Conservation (phyloP, 139 green algal genomes). For the Chlamydomonas sp. region DNA sequence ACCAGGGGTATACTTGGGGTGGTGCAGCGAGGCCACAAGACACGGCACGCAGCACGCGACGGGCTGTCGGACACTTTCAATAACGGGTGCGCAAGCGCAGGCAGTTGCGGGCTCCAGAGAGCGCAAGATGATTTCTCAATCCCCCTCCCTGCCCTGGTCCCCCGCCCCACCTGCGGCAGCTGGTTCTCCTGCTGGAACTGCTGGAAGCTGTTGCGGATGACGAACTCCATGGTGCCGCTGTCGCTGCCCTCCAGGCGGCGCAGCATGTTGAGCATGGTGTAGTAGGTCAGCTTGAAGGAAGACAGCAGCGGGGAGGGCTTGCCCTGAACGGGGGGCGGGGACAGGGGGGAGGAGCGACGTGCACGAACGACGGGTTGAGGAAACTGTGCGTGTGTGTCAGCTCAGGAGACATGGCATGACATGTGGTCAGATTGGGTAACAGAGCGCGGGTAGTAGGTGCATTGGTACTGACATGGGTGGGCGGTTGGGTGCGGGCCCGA, state of each 20-base stretch:
- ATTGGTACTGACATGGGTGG: too few species aligned
- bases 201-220: constrained; percentile 92
- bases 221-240: constrained; percentile 81
- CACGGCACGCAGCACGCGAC: too few species aligned
- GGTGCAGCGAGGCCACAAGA: not conserved
- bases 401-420: too few species aligned
- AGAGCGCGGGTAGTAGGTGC: too few species aligned
- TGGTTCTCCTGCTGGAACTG: constrained; percentile 92
- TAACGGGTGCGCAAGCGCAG: too few species aligned
- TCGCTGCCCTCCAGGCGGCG: constrained; percentile 79
- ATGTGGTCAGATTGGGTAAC: not conserved
- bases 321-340: constrained; percentile 44
- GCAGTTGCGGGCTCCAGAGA: too few species aligned
- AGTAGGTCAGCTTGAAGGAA: constrained; percentile 63
- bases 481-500: too few species aligned
- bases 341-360: not conserved
- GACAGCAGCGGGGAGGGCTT: constrained; percentile 63
- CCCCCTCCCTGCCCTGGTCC: not conserved
- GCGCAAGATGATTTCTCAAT: not conserved
- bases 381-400: not conserved
- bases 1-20: not conserved
- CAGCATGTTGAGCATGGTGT: constrained; percentile 90
- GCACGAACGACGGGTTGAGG: not conserved
- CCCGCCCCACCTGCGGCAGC: constrained; percentile 61
- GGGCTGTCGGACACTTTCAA: too few species aligned